Base-by-base conservation (phyloP, 2,329 filamentous ascomycete genomes). In the Pseudogymnoascus sp. region DNA sequence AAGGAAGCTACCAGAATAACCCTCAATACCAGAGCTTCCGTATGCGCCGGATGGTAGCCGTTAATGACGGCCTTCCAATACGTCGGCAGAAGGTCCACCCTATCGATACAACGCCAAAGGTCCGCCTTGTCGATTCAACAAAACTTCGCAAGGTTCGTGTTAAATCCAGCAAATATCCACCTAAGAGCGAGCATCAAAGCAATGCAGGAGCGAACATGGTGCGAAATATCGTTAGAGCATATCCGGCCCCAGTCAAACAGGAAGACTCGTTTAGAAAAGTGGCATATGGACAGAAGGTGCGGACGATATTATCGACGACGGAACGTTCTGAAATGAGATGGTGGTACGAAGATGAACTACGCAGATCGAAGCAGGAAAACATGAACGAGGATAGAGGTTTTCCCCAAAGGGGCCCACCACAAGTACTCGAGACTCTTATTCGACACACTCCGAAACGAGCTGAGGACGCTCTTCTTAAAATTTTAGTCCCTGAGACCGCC, bases 251-350 rank as follows among this genome's bases (percentile, higher is more conserved):
- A 35, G 19, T 35, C 35, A 33, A 21, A 19, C 17, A 33, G 29
- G 2, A 33, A 13, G 6, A 35, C 10, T 15, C 17, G 50, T 56
- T 56, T 7, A 56, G 50, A 35, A 56, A 56, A 56, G 29, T 56
- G 5, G 5, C 50, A 56, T 56, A 56, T 56, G 50, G 50, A 33
- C n/a, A 56, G 50, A 56, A 56, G 29, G 50, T 56, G n/a, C 50
- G 50, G 10, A 35, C 13, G 50, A 56, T 56, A 56, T 56, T 56
- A 56, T 56, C 50, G 29, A 56, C 50, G 26, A 33, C 29, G 15
- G 50, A 56, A 35, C 50, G 50, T 33, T 33, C 29, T 7, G 50
- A 56, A 56, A 56, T 56, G 26, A 56, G 50, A 19, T 56, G 50
- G 50, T 56, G 50, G 50, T 56, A 56, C 11, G n/a, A 56, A 56